Evolutionary conservation across 1,139 yeast species (phyloP), one percentile per base, ranked within the genome.

Genomic region (Pneumocystis sp.): DNA sequence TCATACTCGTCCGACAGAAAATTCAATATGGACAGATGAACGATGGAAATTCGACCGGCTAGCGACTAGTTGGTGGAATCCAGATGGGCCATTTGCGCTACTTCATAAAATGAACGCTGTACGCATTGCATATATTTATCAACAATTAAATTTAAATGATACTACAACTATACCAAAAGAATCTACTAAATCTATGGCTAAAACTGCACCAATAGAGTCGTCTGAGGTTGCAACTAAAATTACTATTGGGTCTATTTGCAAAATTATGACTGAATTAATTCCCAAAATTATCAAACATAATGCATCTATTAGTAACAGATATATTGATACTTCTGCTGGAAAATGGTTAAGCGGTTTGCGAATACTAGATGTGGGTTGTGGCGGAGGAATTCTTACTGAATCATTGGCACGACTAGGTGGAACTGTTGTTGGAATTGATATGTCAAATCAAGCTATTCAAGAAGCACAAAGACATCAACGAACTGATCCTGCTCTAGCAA

Each of bases 21-120:
- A 15, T 17, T 40, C 44, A 15, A 40, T 40, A 40, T 40, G 44
- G 44, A 5, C 74, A 8, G 80, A 79, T 57, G 97, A 93, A 74
- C 79, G 85, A 74, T 75, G 81, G 19, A 98, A 95, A 75, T 93
- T 93, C 76, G 85, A 88, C 70, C 83, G 85, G 45, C 78, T 93
- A 64, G 98, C 99, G 0, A 81, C 86, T 17, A 77, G 89, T 34
- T 93, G 98, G 99, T 93, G 99, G 98, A 96, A 95, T 72, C 85
- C 88, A 21, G 78, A 85, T 69, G 98, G 98, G 0, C 88, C 97
- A 2, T 97, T 93, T 73, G 78, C 97, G 57, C 88, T 93, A 66
- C 80, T 95, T 62, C 98, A 93, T 76, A 87, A 90, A 76, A 93
- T 93, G 98, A 95, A 93, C 74, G 78, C 89, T 65, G 79, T 89